Base-by-base conservation (phyloP, 441 rosid species). In the Raphanus hybrid region DNA sequence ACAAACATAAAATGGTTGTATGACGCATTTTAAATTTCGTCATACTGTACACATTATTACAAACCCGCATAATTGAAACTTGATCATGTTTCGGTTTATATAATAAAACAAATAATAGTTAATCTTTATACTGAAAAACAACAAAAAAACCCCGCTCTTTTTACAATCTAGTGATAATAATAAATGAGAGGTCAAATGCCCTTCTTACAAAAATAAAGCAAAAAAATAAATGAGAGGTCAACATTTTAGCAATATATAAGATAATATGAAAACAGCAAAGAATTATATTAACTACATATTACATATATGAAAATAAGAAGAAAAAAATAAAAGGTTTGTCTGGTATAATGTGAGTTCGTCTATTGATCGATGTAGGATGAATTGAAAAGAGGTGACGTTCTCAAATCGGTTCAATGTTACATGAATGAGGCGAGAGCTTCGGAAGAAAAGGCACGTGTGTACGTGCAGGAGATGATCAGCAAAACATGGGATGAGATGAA, bases 381-480 rank as follows among this genome's bases (percentile, higher is more conserved):
- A 34, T 0, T 80, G 29, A 3, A 64, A 5, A 71, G 81, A 69
- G 86, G 86, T 0, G 87, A 87, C 58, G 73, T 71, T 5, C 48
- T 78, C 0, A 87, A 84, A 79, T 77, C 78, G 8, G 37, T 85
- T 6, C 75, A 77, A 3, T 79, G 83, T 58, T 68, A 75, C 20
- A 82, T 84, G 82, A 57, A 74, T 2, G 83, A 86, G 61, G 78
- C 52, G 0, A 76, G 80, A 34, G 70, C 54, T 5, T 70, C 76
- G 0, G 78, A 83, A n/a, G 70, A 70, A 10, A 66, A 68, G 2
- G 76, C 84, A 1, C 73, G 81, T 0, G 29, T 69, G 0, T 52
- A 82, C 10, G 2, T 70, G 12, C 15, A n/a, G 12, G 12, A 63
- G 26, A 63, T 63, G 67, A 63, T 63, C 10, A 63, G 45, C 37